A percentile compares a stretch with the other conserved stretches of the same genome.
Evolutionary conservation across 2,329 filamentous ascomycete species (phyloP).

Genomic region (Penicillium glabrum): DNA sequence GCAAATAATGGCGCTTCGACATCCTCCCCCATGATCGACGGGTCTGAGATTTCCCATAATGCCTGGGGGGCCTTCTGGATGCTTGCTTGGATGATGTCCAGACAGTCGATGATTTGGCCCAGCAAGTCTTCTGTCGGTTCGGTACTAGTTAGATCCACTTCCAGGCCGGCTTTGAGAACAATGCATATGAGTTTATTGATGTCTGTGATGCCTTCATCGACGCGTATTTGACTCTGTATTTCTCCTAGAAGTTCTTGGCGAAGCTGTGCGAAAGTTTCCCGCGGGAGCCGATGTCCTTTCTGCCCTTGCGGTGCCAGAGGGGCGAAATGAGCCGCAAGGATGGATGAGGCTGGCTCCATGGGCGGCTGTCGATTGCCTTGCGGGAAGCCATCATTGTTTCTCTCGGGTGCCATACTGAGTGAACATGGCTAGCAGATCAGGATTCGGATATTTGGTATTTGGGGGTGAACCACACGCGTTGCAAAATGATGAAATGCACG

Average conservation of each 20-base stretch:
- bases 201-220: conserved; percentile 68
- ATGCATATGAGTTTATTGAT: conserved; percentile 86
- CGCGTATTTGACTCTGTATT: conserved; percentile 45
- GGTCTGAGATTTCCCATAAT: conserved; percentile 64
- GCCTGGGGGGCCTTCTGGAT: conserved; percentile 70
- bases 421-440: conserved; percentile 10
- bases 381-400: conserved; percentile 14
- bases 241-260: conserved; percentile 62
- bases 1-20: conserved; percentile 52
- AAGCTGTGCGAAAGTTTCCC: conserved; percentile 73
- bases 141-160: conserved; percentile 60
- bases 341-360: conserved; percentile 61
- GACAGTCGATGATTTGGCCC: conserved; percentile 59
- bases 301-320: conserved; percentile 68
- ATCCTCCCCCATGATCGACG: conserved; percentile 55
- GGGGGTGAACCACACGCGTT: neutral
- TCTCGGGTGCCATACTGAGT: conserved; percentile 27
- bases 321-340: conserved; percentile 83
- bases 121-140: conserved; percentile 51
- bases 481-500: conserved; percentile 1
- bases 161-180: conserved; percentile 75
- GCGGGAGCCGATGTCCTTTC: conserved; percentile 64
- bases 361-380: conserved; percentile 23
- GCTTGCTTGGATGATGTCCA: conserved; percentile 74
- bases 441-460: neutral